Conservation (phyloP, 306 rosid genomes). For the Quercus gilva region DNA sequence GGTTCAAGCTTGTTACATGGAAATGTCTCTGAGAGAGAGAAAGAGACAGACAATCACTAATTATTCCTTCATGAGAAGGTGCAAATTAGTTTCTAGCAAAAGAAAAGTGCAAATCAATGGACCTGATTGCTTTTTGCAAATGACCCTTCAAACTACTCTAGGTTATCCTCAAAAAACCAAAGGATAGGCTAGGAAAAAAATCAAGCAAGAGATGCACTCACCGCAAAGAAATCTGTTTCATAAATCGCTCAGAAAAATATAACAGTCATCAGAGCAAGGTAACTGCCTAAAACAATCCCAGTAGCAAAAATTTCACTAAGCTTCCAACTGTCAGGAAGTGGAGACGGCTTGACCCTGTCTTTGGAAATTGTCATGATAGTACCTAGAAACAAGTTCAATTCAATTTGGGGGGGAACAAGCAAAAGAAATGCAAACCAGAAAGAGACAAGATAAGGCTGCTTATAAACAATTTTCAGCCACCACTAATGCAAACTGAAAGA, state of each 20-base stretch:
- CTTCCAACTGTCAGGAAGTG: slow-evolving; percentile 70
- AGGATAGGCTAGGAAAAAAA: too few species aligned
- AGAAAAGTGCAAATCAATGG: too few species aligned
- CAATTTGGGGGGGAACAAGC: background rate
- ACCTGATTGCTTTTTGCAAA: too few species aligned
- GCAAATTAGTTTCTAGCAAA: too few species aligned
- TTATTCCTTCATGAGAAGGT: background rate
- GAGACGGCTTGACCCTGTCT: slow-evolving; percentile 77
- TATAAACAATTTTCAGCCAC: background rate
- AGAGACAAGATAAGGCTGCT: background rate
- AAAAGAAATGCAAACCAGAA: slow-evolving; percentile 3
- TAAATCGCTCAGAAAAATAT: slow-evolving; percentile 42
- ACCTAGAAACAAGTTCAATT: slow-evolving; percentile 24
- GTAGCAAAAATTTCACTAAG: slow-evolving; percentile 74
- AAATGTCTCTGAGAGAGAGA: slow-evolving; percentile 37
- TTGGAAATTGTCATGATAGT: slow-evolving; percentile 80
- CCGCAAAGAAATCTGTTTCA: slow-evolving; percentile 50
- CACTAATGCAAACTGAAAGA: background rate
- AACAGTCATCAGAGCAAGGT: slow-evolving; percentile 60
- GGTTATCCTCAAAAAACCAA: too few species aligned
- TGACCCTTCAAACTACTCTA: too few species aligned
- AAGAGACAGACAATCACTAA: background rate
- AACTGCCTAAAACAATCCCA: slow-evolving; percentile 61
- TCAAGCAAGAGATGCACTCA: background rate
- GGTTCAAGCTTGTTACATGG: slow-evolving; percentile 37